Conservation (phyloP, 352 stramenopile species). For the Pseudoperonospora humuli region DNA sequence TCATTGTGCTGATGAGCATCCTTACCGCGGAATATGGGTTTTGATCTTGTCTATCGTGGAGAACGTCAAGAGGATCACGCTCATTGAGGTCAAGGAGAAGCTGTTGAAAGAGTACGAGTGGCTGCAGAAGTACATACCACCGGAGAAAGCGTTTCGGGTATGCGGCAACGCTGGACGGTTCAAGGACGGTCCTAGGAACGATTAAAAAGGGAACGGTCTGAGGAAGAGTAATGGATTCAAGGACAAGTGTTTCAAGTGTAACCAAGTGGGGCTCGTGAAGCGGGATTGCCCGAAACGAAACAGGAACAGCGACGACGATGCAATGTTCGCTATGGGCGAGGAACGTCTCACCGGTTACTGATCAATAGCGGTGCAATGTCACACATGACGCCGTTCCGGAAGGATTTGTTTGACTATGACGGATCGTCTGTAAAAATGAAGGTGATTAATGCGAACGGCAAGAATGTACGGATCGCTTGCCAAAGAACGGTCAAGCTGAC, state of each 20-base stretch:
- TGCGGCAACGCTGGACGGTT: not conserved
- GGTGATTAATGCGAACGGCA: not conserved
- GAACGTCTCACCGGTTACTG: not conserved
- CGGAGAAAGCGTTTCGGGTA: no score
- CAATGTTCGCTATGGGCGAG: not conserved
- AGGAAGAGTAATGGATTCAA: not conserved
- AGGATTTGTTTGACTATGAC: not conserved
- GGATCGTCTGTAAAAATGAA: not conserved
- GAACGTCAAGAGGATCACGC: conserved; percentile 8
- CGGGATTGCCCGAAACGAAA: not conserved
- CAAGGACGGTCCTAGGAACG: not conserved
- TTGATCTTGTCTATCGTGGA: conserved; percentile 6
- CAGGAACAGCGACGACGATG: not conserved
- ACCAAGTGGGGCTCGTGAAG: not conserved
- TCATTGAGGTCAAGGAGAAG: conserved; percentile 12
- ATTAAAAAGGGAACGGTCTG: not conserved
- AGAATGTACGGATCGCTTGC: not conserved
- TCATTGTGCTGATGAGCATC: no score
- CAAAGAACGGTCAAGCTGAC: not conserved
- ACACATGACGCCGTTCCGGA: not conserved
- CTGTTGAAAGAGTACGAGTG: no score
- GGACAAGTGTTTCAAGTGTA: not conserved
- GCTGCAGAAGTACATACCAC: not conserved
- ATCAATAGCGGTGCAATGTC: not conserved
- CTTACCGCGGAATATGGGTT: conserved; percentile 1